phyloP scores from a whole-genome alignment of 495 filamentous ascomycete genomes.

The Penicillium soppii region DNA sequence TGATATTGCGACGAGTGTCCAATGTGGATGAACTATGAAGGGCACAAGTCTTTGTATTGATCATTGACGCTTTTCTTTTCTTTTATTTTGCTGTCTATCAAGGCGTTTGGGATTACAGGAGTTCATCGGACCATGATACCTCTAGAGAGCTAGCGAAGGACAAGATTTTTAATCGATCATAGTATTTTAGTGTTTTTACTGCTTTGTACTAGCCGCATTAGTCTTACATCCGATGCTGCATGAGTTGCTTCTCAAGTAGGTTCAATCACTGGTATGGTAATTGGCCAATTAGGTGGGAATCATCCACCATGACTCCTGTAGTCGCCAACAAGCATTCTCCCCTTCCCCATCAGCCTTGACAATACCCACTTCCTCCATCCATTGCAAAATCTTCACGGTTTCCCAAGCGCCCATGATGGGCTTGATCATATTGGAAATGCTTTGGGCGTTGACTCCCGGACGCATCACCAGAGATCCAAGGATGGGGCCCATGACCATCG shows the following conservation, averaged over 20 bases:
- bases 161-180: no score
- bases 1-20: constrained; percentile 42
- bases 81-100: not conserved
- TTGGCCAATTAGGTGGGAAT: constrained; percentile 8
- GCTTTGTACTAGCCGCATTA: not conserved
- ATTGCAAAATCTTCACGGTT: constrained; percentile 61
- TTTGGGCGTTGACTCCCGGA: constrained; percentile 53
- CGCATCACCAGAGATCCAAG: constrained; percentile 58
- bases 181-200: not conserved
- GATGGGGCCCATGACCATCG: constrained; percentile 57
- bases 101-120: constrained; percentile 2
- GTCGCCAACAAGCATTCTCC: constrained; percentile 41
- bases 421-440: constrained; percentile 54
- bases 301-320: constrained; percentile 74
- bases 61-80: not conserved
- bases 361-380: constrained; percentile 55
- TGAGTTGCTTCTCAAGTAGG: no score
- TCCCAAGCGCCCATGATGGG: constrained; percentile 69
- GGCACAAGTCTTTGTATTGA: not conserved
- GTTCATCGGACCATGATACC: constrained; percentile 3
- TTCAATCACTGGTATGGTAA: no score
- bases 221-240: no score
- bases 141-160: not conserved
- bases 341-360: constrained; percentile 26
- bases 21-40: constrained; percentile 29